phyloP scores from a whole-genome alignment of 2,329 filamentous ascomycete species.

The Stromatinia cepivora region DNA sequence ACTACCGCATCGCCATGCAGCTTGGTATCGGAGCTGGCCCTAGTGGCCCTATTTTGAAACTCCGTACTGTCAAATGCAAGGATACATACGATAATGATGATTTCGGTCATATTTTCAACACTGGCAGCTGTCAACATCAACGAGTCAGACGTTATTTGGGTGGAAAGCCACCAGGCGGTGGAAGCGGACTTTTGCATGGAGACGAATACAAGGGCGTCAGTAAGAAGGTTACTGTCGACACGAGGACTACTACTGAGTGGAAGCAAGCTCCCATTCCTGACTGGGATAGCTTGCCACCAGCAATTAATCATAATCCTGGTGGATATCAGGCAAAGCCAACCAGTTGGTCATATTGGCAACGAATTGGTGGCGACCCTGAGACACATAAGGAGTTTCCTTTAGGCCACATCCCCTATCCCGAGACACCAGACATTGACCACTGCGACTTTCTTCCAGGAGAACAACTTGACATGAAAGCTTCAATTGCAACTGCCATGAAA shows the following conservation, averaged over 20 bases:
- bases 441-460: slow-evolving; percentile 19
- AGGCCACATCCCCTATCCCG: slow-evolving; percentile 21
- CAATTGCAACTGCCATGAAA: background rate
- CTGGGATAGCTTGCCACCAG: slow-evolving; percentile 8
- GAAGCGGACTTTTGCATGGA: background rate
- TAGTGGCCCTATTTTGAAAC: slow-evolving; percentile 18
- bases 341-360: slow-evolving; percentile 23
- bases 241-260: background rate
- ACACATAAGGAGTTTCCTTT: slow-evolving; percentile 21
- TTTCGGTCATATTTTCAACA: slow-evolving; percentile 16
- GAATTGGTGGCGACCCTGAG: slow-evolving; percentile 21
- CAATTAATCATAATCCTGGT: slow-evolving; percentile 13
- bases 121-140: background rate
- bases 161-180: slow-evolving; percentile 20
- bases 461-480: background rate
- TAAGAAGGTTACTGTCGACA: background rate
- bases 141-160: slow-evolving; percentile 9
- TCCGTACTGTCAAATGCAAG: slow-evolving; percentile 16
- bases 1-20: slow-evolving; percentile 12
- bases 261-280: slow-evolving; percentile 18
- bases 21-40: background rate
- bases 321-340: slow-evolving; percentile 13
- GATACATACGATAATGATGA: background rate
- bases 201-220: background rate
- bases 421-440: slow-evolving; percentile 12